These are phyloP conservation scores for Acer campestre DNA, from an alignment of 345 rosid species.

Conservation along the genomic window DNA sequence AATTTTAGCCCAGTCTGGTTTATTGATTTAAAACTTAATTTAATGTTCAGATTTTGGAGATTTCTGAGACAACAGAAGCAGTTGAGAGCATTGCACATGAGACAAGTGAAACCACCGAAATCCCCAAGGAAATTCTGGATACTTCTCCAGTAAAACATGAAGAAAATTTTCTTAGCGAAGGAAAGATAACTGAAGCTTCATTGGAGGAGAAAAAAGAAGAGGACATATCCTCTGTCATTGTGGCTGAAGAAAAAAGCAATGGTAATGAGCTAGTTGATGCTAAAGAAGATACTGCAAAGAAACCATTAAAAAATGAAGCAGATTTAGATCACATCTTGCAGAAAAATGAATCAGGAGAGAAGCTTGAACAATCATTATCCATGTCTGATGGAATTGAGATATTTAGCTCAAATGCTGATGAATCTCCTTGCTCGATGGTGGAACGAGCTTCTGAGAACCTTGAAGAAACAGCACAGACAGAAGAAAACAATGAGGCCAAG, in stretches of 20 bases:
- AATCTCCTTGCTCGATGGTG: background rate
- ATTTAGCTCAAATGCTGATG: background rate
- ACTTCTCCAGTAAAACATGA: constrained; percentile 12
- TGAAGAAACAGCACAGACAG: constrained; percentile 14
- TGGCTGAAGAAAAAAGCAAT: constrained; percentile 2
- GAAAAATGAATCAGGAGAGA: constrained; percentile 2
- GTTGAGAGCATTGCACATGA: constrained; percentile 19
- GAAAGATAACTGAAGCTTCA: background rate
- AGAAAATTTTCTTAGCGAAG: constrained; percentile 1
- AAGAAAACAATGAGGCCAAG: constrained; percentile 14
- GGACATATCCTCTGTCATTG: background rate
- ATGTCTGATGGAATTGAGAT: background rate
- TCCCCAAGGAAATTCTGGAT: background rate
- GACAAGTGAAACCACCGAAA: constrained; percentile 15
- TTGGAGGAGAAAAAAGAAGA: background rate
- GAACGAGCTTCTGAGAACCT: constrained; percentile 4
- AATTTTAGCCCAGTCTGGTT: background rate
- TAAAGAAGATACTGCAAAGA: background rate
- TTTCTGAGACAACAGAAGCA: constrained; percentile 3
- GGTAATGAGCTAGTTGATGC: background rate
- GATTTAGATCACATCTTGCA: background rate
- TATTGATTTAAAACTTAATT: constrained; percentile 7
- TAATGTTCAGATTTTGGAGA: constrained; percentile 22
- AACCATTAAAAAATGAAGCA: constrained; percentile 12
- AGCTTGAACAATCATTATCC: constrained; percentile 8